These are phyloP conservation scores for Nicotiana tomentosiformis DNA, from an alignment of 257 asterid genomes.

Conservation along the genomic window DNA sequence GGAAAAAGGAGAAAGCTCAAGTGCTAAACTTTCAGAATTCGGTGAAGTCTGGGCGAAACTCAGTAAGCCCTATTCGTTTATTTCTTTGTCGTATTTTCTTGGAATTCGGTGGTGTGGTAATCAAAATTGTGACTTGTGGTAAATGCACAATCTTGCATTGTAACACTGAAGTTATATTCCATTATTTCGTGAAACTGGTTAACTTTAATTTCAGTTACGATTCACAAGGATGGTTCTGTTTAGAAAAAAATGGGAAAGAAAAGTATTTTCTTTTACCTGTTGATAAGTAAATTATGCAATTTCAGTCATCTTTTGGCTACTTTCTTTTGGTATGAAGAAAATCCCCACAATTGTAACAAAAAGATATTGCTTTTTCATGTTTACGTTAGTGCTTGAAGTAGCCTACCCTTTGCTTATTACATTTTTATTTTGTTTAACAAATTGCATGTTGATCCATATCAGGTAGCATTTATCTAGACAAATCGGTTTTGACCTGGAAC, in stretches of 20 bases:
- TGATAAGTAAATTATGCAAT: not conserved
- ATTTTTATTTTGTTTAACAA: not conserved
- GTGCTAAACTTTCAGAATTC: slow-evolving; percentile 23
- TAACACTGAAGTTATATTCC: not conserved
- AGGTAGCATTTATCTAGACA: not conserved
- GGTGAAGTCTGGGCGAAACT: slow-evolving; percentile 72
- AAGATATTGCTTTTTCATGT: not conserved
- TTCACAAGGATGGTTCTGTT: not conserved
- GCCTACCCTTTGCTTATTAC: not conserved
- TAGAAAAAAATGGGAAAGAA: not conserved
- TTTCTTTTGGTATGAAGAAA: not conserved
- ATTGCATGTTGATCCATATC: not conserved
- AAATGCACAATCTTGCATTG: not conserved
- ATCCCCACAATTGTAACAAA: not conserved
- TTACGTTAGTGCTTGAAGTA: not conserved
- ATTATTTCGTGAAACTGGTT: not conserved
- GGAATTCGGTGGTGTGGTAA: not conserved
- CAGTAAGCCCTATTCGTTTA: slow-evolving; percentile 31
- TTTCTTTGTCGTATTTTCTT: not conserved
- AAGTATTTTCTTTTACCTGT: not conserved
- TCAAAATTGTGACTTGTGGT: not conserved
- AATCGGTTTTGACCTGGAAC: not conserved
- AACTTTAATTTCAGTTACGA: not conserved
- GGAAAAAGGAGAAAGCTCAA: slow-evolving; percentile 71
- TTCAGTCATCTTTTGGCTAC: not conserved